Conservation (phyloP, 768 basidiomycete species). For the Leccinum subgranulosum region DNA sequence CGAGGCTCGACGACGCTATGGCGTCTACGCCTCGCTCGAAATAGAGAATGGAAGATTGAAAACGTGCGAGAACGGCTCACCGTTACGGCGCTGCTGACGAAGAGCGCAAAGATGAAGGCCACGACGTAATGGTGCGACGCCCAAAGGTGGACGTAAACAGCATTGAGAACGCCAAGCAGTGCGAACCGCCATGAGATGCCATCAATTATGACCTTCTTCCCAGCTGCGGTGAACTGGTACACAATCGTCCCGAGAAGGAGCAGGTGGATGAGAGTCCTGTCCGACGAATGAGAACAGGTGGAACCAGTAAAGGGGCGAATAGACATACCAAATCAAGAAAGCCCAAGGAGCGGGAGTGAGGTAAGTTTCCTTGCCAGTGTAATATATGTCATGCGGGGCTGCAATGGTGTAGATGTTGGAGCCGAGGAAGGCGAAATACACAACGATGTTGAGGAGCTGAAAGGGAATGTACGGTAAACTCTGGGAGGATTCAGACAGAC, state of each 20-base stretch:
- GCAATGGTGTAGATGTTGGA: slow-evolving; percentile 87
- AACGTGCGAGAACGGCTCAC: slow-evolving; percentile 23
- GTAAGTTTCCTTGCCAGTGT: slow-evolving; percentile 79
- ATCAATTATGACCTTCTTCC: slow-evolving; percentile 79
- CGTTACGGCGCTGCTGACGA: slow-evolving; percentile 74
- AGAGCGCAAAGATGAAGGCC: slow-evolving; percentile 86
- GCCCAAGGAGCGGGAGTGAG: slow-evolving; percentile 93
- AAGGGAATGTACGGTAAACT: not conserved
- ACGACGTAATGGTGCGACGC: slow-evolving; percentile 66
- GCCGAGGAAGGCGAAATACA: slow-evolving; percentile 85
- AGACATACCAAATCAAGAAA: slow-evolving; percentile 79
- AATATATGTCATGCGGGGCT: slow-evolving; percentile 68
- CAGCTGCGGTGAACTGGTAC: slow-evolving; percentile 80
- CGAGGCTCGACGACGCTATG: not conserved
- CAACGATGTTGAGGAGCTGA: slow-evolving; percentile 74
- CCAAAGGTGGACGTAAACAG: slow-evolving; percentile 89
- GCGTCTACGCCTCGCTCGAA: slow-evolving; percentile 2
- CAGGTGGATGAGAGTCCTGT: slow-evolving; percentile 83
- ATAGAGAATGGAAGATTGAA: slow-evolving; percentile 15
- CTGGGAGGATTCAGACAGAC: not conserved
- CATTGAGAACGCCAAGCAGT: slow-evolving; percentile 80
- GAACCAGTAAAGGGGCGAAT: not conserved
- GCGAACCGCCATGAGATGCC: slow-evolving; percentile 92
- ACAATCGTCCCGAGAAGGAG: slow-evolving; percentile 88
- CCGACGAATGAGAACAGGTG: slow-evolving; percentile 14